phyloP scores from a whole-genome alignment of 345 rosid genomes.

The Luvunga scandens region DNA sequence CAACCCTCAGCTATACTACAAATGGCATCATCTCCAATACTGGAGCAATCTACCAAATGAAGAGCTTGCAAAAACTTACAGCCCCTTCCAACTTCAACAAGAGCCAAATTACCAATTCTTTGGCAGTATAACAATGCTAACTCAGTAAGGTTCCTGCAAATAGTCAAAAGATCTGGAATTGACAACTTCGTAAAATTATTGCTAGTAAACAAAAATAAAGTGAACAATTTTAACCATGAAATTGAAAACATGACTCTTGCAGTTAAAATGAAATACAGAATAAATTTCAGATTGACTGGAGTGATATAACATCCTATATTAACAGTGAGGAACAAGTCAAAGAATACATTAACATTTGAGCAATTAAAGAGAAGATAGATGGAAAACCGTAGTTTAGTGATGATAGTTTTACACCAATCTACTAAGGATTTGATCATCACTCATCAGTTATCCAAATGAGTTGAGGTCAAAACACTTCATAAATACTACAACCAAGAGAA shows the following conservation, averaged over 20 bases:
- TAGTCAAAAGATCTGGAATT: slow-evolving; percentile 23
- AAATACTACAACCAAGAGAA: background rate
- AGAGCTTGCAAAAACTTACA: slow-evolving; percentile 75
- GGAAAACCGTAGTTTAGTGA: background rate
- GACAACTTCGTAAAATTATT: background rate
- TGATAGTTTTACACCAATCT: background rate
- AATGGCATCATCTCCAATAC: slow-evolving; percentile 76
- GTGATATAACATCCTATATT: background rate
- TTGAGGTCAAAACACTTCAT: slow-evolving; percentile 6
- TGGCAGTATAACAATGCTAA: slow-evolving; percentile 83
- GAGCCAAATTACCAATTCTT: slow-evolving; percentile 66
- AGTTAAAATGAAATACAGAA: background rate
- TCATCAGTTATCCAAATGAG: background rate
- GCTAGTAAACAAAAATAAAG: background rate
- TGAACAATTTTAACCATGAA: background rate
- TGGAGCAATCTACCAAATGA: slow-evolving; percentile 84
- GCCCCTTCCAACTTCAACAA: slow-evolving; percentile 73
- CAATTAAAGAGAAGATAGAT: background rate
- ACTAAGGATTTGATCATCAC: background rate
- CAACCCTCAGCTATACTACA: slow-evolving; percentile 85
- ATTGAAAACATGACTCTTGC: background rate
- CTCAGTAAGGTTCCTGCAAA: slow-evolving; percentile 72
- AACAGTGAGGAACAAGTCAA: background rate
- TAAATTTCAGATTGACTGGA: background rate
- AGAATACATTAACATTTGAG: background rate